Percentiles rank a stretch among this genome's conserved stretches.
Evolutionary conservation across 306 rosid species (phyloP).

Genomic region (Pueraria montana): DNA sequence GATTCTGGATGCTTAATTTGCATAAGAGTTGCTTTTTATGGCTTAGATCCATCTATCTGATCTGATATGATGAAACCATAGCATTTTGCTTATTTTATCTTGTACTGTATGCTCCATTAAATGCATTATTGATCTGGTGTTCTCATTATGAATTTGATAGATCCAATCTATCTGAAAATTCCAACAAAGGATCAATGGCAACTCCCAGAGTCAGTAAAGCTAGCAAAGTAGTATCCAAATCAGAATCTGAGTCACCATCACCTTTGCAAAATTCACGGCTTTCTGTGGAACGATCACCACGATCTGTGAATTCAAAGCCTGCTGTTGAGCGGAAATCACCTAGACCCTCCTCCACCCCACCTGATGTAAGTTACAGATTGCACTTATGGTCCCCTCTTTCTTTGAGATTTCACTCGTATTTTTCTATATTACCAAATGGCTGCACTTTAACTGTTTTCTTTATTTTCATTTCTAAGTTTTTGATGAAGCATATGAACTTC

Average conservation of each 20-base stretch:
- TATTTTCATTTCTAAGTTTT: constrained; percentile 16
- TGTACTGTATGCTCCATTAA: constrained; percentile 24
- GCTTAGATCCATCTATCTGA: constrained; percentile 47
- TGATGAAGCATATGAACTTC: constrained; percentile 28
- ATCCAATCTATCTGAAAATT: constrained; percentile 73
- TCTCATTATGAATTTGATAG: constrained; percentile 61
- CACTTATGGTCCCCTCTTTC: constrained; percentile 10
- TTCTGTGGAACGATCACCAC: constrained; percentile 87
- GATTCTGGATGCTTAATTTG: constrained; percentile 25
- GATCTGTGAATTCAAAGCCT: constrained; percentile 74
- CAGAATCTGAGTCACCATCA: constrained; percentile 77
- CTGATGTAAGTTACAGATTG: constrained; percentile 75
- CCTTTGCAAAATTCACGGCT: constrained; percentile 75
- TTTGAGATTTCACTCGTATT: constrained; percentile 3
- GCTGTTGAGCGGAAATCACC: constrained; percentile 71
- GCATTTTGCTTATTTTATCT: constrained; percentile 38
- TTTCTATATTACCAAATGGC: constrained; percentile 19
- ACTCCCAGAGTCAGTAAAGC: constrained; percentile 74
- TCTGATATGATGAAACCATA: constrained; percentile 16
- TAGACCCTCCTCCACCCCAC: constrained; percentile 64
- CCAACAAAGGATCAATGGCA: constrained; percentile 71
- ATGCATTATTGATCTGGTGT: constrained; percentile 43
- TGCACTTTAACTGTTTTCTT: constrained; percentile 20
- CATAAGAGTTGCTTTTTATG: constrained; percentile 13
- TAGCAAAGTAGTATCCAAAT: constrained; percentile 66